These are phyloP conservation scores for Fusarium piperis DNA, from an alignment of 2,329 filamentous ascomycete genomes.

Conservation along the genomic window DNA sequence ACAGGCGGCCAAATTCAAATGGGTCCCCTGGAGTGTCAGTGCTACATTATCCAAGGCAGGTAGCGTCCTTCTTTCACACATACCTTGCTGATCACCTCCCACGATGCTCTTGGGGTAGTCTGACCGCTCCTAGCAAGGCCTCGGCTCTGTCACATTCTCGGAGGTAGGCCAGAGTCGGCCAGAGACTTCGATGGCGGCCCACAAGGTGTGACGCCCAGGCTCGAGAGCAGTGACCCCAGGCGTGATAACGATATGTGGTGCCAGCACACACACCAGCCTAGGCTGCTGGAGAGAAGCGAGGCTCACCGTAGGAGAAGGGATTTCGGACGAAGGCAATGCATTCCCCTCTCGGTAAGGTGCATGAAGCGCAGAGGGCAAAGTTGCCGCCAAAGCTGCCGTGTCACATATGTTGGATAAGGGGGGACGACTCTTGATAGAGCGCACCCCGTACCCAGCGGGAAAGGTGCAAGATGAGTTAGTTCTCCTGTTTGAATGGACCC, in stretches of 20 bases:
- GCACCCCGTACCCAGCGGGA: conserved; percentile 12
- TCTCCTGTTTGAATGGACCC: not conserved
- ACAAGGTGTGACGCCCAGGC: conserved; percentile 50
- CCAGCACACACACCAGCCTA: conserved; percentile 44
- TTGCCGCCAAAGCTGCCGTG: not conserved
- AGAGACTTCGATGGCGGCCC: conserved; percentile 61
- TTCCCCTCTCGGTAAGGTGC: not conserved
- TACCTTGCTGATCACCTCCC: conserved; percentile 34
- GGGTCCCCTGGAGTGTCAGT: conserved; percentile 42
- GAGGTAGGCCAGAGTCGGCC: conserved; percentile 42
- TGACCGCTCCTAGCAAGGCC: conserved; percentile 1
- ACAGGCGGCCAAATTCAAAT: conserved; percentile 58
- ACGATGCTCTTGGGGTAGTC: conserved; percentile 1
- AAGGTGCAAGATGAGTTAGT: conserved; percentile 13
- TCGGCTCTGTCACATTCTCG: not conserved
- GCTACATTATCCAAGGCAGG: not conserved
- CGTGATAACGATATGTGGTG: conserved; percentile 55
- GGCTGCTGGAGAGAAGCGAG: not conserved
- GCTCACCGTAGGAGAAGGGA: not conserved
- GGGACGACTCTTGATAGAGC: conserved; percentile 24
- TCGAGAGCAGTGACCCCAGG: conserved; percentile 52
- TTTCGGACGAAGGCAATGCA: not conserved
- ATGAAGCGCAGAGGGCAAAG: not conserved
- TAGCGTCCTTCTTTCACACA: not conserved
- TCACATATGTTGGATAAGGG: conserved; percentile 34